Evolutionary conservation across 2,329 filamentous ascomycete genomes (phyloP).

Genomic region (Pseudocercospora macadamiae): DNA sequence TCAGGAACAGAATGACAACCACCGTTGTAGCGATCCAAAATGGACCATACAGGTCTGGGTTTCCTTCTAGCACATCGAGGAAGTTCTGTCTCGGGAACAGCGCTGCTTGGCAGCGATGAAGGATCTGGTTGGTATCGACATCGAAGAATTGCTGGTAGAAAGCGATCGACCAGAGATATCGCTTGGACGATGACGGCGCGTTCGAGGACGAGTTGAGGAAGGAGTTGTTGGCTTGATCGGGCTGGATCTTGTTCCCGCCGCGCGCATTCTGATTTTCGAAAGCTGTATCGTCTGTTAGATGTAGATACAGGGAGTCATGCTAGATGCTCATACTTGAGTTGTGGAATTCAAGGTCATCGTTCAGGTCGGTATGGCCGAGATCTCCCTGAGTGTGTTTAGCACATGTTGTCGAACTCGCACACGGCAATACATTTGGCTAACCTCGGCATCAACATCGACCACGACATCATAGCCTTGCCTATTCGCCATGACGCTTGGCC

Average conservation of each 20-base stretch:
- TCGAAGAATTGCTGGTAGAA: conserved; percentile 99
- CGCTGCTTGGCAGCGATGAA: conserved; percentile 84
- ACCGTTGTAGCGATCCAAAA: conserved; percentile 99
- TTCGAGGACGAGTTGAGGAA: conserved; percentile 39
- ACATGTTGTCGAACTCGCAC: conserved; percentile 19
- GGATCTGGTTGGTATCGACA: conserved; percentile 88
- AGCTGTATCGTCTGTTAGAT: conserved; percentile 24
- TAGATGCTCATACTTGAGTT: conserved; percentile 65
- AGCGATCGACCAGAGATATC: conserved; percentile 85
- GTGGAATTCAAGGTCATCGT: conserved; percentile 99
- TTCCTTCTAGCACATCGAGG: conserved; percentile 93
- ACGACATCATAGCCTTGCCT: conserved; percentile 90
- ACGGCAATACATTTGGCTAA: conserved; percentile 49
- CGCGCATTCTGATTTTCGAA: conserved; percentile 43
- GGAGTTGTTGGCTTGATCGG: conserved; percentile 38
- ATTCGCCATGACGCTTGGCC: conserved; percentile 49
- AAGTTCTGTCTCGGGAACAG: conserved; percentile 92
- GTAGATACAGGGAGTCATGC: not conserved
- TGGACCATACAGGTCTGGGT: conserved; percentile 93
- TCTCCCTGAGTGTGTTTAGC: conserved; percentile 68
- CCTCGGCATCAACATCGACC: conserved; percentile 95
- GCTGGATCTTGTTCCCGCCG: conserved; percentile 49
- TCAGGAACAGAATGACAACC: conserved; percentile 90
- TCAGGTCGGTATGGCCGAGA: conserved; percentile 94
- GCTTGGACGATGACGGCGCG: conserved; percentile 59